Evolutionary conservation across 2,329 filamentous ascomycete species (phyloP), one percentile per base, ranked within the genome.

Genomic region (Capronia coronata): DNA sequence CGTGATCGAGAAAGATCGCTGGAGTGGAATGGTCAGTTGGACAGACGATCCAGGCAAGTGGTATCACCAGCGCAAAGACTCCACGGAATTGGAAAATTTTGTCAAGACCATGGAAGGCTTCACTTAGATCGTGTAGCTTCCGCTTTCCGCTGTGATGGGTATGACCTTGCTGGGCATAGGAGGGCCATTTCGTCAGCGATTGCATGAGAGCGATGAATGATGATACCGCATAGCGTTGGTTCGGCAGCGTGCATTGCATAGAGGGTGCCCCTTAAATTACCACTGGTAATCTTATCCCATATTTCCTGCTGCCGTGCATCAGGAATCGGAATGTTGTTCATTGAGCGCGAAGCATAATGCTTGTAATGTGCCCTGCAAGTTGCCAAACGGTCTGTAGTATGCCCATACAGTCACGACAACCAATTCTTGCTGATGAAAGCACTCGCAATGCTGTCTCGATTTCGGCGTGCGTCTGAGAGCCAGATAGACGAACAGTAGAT

Each of bases 31-130:
- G 55, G 93, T 98, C 57, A 95, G 89, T 69, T 98, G 93, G 93
- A 91, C 87, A 11, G 84, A 86, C 58, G 80, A 83, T 44, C 83
- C 83, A 21, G 91, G 91, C 22, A 79, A 82, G 48, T 98, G 93
- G 68, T 97, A 86, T 65, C 86, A 97, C 64, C 89, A 91, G 49
- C 89, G 79, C 10, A 87, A 87, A 68, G 87, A 88, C 61, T 71
- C 71, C 53, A 71, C 71, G 23, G 75, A 75, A 59, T 63, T 78
- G 61, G 69, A 73, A 56, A 65, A 65, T 3, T 79, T 79, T 61
- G 62, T 66, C 53, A 68, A 71, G 51, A 64, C 60, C 46, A 64
- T 65, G 58, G 51, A 38, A 32, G 54, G 39, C 19, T 9, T 14
- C 13, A 39, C 42, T 16, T 50, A 54, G 43, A 32, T 14, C 39